Conservation (phyloP, 495 filamentous ascomycete genomes). For the Neurospora sp. region DNA sequence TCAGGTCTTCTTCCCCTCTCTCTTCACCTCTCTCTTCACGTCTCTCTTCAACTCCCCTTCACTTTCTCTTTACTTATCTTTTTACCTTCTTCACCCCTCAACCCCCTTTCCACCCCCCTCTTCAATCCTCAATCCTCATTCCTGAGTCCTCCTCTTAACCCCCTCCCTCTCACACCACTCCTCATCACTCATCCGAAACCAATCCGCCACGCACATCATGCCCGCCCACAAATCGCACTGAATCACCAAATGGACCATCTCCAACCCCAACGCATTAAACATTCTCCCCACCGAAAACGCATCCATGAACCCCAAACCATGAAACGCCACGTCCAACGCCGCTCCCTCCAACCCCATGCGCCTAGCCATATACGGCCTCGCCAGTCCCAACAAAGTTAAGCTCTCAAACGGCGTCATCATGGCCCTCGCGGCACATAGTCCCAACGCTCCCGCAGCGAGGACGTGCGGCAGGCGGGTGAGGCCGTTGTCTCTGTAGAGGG, state of each 20-base stretch:
- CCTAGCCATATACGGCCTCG: constrained; percentile 15
- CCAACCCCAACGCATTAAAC: constrained; percentile 25
- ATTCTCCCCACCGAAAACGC: constrained; percentile 13
- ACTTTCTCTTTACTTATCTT: background rate
- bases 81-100: background rate
- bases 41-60: background rate
- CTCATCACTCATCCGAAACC: constrained; percentile 22
- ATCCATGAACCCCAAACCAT: constrained; percentile 8
- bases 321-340: constrained; percentile 18
- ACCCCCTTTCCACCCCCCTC: background rate
- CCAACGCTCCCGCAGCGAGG: constrained; percentile 28
- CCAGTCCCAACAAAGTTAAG: constrained; percentile 16
- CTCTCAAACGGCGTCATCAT: constrained; percentile 24
- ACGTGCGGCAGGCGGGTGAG: constrained; percentile 26
- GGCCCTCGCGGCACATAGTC: constrained; percentile 18
- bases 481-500: constrained; percentile 26
- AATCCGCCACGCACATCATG: constrained; percentile 18
- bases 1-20: background rate
- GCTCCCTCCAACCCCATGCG: constrained; percentile 5
- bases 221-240: constrained; percentile 24
- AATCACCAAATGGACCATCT: constrained; percentile 21
- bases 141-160: background rate
- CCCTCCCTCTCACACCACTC: constrained; percentile 24
- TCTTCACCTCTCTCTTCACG: background rate
- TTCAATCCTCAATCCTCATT: background rate